A percentile compares a stretch with the other conserved stretches of the same genome.
Evolutionary conservation across 2,329 filamentous ascomycete species (phyloP).

Genomic region (Aspergillus texensis): DNA sequence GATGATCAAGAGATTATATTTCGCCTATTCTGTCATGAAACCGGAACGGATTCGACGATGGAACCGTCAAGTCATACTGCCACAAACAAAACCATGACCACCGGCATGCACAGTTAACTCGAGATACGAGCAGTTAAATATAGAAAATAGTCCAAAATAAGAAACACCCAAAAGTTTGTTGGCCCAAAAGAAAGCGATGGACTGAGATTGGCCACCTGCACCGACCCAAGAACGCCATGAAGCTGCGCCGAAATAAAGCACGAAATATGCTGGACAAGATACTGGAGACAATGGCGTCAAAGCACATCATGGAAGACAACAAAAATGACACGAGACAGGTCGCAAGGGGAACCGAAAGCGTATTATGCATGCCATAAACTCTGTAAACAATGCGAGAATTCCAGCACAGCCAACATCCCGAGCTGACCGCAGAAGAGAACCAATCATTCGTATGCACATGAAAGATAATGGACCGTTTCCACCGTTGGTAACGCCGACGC

Average conservation of each 20-base stretch:
- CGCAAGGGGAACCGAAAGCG: slow-evolving; percentile 8
- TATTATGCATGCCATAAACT: slow-evolving; percentile 17
- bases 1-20: slow-evolving; percentile 6
- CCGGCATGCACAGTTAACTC: neutral
- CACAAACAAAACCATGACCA: slow-evolving; percentile 4
- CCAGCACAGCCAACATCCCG: slow-evolving; percentile 18
- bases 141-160: neutral
- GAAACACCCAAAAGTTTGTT: neutral
- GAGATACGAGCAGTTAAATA: neutral
- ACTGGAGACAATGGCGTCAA: slow-evolving; percentile 5
- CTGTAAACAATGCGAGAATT: slow-evolving; percentile 10
- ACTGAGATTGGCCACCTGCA: slow-evolving; percentile 1
- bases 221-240: slow-evolving; percentile 8
- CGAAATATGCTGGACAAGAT: slow-evolving; percentile 1
- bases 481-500: slow-evolving; percentile 25
- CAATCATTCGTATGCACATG: slow-evolving; percentile 28
- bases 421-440: slow-evolving; percentile 17
- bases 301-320: slow-evolving; percentile 1
- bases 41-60: neutral
- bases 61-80: neutral
- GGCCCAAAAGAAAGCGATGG: slow-evolving; percentile 3
- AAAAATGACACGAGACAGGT: neutral
- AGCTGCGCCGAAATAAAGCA: slow-evolving; percentile 3
- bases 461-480: slow-evolving; percentile 17
- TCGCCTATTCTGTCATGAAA: slow-evolving; percentile 2